Percentiles rank a stretch among this genome's conserved stretches.
Conservation (phyloP, 1,284 basidiomycete species). For the Leccinum cinnamomeum region DNA sequence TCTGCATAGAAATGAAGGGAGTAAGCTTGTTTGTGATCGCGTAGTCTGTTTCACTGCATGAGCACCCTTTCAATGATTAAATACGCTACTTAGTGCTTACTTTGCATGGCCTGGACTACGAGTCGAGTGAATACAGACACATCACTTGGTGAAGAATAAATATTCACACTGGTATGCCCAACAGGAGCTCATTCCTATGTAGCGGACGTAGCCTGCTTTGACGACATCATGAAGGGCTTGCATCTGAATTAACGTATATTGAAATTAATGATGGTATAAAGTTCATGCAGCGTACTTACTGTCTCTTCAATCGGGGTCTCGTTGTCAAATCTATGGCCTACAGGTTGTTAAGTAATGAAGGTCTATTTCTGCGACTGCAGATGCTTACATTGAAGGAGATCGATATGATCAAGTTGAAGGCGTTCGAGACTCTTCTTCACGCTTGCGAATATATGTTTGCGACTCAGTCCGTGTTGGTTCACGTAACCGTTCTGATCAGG, state of each 20-base stretch:
- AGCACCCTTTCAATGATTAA: slow-evolving; percentile 1
- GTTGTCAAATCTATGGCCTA: slow-evolving; percentile 33
- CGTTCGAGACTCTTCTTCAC: slow-evolving; percentile 66
- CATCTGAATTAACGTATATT: slow-evolving; percentile 37
- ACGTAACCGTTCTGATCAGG: slow-evolving; percentile 53
- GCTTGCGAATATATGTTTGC: slow-evolving; percentile 73
- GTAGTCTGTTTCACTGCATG: slow-evolving; percentile 24
- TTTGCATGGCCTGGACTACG: slow-evolving; percentile 39
- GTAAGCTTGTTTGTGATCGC: slow-evolving; percentile 46
- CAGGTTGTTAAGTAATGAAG: background rate
- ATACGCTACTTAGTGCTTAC: slow-evolving; percentile 19
- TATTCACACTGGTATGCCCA: slow-evolving; percentile 42
- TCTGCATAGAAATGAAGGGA: slow-evolving; percentile 61
- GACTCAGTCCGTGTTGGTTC: slow-evolving; percentile 54
- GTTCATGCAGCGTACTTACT: slow-evolving; percentile 12
- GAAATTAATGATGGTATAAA: background rate
- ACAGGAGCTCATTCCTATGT: slow-evolving; percentile 55
- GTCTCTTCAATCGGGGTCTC: slow-evolving; percentile 37
- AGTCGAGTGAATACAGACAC: slow-evolving; percentile 5
- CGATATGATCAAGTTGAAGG: slow-evolving; percentile 70
- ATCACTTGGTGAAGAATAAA: background rate
- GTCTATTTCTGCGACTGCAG: too few species aligned
- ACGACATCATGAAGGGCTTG: slow-evolving; percentile 61
- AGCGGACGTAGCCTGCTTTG: slow-evolving; percentile 52
- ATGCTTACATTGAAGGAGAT: slow-evolving; percentile 57